These are phyloP conservation scores for Fusarium papillatum DNA, from an alignment of 2,329 filamentous ascomycete species.

Conservation along the genomic window DNA sequence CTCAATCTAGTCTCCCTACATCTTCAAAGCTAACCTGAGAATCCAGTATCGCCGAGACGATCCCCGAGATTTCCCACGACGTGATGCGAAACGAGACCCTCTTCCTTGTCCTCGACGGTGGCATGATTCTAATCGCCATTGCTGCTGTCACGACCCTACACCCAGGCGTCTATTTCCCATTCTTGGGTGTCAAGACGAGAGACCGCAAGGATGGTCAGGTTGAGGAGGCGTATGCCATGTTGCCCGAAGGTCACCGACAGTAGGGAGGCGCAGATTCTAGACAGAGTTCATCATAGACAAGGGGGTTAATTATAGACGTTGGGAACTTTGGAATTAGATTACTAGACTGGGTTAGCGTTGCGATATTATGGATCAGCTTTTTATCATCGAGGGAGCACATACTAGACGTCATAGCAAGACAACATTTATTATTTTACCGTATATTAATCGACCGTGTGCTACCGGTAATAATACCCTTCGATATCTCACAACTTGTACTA, in stretches of 20 bases:
- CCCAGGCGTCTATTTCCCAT: conserved; percentile 31
- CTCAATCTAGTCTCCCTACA: accelerated
- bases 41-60: conserved; percentile 28
- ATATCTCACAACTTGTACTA: no score
- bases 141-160: conserved; percentile 24
- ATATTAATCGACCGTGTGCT: no score
- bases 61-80: conserved; percentile 15
- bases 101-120: conserved; percentile 30
- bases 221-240: not conserved
- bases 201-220: not conserved
- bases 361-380: not conserved
- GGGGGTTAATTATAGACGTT: not conserved
- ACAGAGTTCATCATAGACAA: not conserved
- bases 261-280: not conserved
- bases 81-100: conserved; percentile 33
- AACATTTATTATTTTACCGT: no score
- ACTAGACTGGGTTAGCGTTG: not conserved
- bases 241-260: not conserved
- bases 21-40: not conserved
- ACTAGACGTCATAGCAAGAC: not conserved
- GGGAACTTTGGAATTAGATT: no score
- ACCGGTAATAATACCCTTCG: no score
- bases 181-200: conserved; percentile 11
- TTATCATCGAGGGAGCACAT: not conserved
- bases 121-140: conserved; percentile 29